Evolutionary conservation across 106 monocot species (phyloP).

Genomic region (Triglochin maritima): DNA sequence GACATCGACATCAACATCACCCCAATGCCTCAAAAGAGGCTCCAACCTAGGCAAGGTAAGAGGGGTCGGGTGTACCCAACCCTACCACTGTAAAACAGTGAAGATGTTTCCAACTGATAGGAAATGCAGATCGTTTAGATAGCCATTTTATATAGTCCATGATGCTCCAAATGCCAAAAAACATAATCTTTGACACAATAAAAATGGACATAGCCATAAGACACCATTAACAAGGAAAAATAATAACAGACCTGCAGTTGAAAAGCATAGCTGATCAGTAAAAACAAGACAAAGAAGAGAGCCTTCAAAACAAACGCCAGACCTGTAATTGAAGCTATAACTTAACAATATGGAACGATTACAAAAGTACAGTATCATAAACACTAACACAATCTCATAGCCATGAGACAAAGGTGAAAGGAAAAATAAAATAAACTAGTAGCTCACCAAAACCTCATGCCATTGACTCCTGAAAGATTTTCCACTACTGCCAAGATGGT

Average conservation of each 20-base stretch:
- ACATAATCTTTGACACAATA: no score
- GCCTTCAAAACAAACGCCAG: background rate
- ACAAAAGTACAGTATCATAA: background rate
- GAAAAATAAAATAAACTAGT: background rate
- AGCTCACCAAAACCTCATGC: slow-evolving; percentile 7
- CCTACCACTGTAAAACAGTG: no score
- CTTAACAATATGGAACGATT: slow-evolving; percentile 3
- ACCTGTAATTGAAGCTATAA: slow-evolving; percentile 11
- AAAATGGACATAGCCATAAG: background rate
- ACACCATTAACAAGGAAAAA: background rate
- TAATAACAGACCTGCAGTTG: no score
- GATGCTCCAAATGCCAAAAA: no score
- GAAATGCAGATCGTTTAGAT: no score
- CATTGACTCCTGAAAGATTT: background rate
- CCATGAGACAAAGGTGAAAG: background rate
- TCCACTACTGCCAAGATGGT: slow-evolving; percentile 24
- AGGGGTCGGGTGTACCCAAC: background rate
- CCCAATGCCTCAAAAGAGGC: background rate
- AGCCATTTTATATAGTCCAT: no score
- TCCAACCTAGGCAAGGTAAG: no score
- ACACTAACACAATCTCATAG: background rate
- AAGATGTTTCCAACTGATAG: no score
- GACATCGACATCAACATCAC: background rate
- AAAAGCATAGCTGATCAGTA: background rate
- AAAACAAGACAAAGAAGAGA: background rate